phyloP scores from a whole-genome alignment of 805 yeast species.

The Wickerhamiella azyma region DNA sequence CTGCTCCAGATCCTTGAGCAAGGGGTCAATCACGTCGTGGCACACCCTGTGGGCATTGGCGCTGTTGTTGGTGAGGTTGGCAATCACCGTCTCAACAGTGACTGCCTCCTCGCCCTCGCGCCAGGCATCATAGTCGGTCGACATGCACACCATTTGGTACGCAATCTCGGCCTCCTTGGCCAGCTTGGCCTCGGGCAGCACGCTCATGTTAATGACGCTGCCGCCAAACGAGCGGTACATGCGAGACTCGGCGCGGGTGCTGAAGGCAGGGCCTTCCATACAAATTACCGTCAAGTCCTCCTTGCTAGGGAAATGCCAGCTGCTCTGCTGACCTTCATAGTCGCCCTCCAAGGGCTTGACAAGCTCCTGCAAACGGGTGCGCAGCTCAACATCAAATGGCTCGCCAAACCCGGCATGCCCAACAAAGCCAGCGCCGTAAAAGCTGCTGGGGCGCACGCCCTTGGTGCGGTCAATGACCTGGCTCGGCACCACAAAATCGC shows the following conservation, averaged over 20 bases:
- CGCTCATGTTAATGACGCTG: constrained; percentile 91
- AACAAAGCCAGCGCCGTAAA: constrained; percentile 83
- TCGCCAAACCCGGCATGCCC: constrained; percentile 97
- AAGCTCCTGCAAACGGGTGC: constrained; percentile 44
- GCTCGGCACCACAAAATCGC: constrained; percentile 93
- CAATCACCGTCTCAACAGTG: constrained; percentile 93
- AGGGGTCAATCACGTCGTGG: constrained; percentile 47
- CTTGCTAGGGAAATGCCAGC: constrained; percentile 57
- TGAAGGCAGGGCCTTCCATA: constrained; percentile 98
- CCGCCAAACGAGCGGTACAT: constrained; percentile 85
- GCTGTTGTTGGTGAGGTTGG: constrained; percentile 75
- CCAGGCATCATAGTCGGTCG: constrained; percentile 99
- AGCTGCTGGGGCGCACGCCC: constrained; percentile 81
- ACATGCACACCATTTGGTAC: constrained; percentile 97
- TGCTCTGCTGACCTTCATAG: constrained; percentile 39
- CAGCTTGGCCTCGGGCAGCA: constrained; percentile 90
- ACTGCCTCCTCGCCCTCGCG: constrained; percentile 90
- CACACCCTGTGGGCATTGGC: constrained; percentile 75
- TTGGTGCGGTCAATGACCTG: constrained; percentile 96
- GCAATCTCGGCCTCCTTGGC: constrained; percentile 96
- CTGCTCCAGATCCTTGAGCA: constrained; percentile 44
- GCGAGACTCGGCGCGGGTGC: constrained; percentile 90
- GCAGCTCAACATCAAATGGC: constrained; percentile 74
- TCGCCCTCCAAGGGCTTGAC: constrained; percentile 12
- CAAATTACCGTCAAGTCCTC: constrained; percentile 77